Percentiles rank a stretch among this genome's conserved stretches.
Conservation (phyloP, 2,329 filamentous ascomycete genomes). For the Grosmannia penicillata region DNA sequence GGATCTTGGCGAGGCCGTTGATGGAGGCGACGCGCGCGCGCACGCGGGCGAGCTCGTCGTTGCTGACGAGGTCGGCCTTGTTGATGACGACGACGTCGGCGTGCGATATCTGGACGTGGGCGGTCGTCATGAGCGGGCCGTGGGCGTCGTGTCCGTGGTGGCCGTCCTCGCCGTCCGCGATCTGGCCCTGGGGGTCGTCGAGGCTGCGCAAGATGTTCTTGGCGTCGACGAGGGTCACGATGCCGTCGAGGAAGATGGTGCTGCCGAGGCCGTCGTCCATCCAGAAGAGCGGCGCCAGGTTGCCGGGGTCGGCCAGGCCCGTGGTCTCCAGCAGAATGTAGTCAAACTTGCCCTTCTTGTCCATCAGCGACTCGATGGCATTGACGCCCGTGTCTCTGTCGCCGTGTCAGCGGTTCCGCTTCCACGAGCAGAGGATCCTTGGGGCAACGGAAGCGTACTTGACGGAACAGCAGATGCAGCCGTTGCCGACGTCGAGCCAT, state of each 20-base stretch:
- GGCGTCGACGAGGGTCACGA: slow-evolving; percentile 89
- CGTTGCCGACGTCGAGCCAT: slow-evolving; percentile 93
- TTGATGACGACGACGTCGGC: slow-evolving; percentile 93
- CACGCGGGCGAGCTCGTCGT: slow-evolving; percentile 54
- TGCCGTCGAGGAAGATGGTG: slow-evolving; percentile 91
- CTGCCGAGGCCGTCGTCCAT: slow-evolving; percentile 90
- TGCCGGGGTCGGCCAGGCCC: slow-evolving; percentile 86
- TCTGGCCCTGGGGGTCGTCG: slow-evolving; percentile 50
- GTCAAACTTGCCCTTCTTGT: slow-evolving; percentile 83
- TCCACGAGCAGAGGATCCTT: too few species aligned
- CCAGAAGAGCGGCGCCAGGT: slow-evolving; percentile 94
- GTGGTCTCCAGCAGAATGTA: slow-evolving; percentile 97
- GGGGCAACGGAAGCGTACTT: slow-evolving; percentile 61
- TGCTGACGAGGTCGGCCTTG: slow-evolving; percentile 72
- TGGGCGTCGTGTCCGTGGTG: slow-evolving; percentile 31
- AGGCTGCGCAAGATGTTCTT: slow-evolving; percentile 78
- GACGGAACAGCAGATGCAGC: slow-evolving; percentile 94
- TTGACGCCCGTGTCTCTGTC: slow-evolving; percentile 75
- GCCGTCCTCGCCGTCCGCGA: slow-evolving; percentile 34
- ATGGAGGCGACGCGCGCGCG: slow-evolving; percentile 63
- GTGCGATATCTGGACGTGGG: slow-evolving; percentile 92
- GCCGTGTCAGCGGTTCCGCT: not conserved
- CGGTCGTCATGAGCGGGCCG: slow-evolving; percentile 69
- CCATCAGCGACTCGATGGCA: slow-evolving; percentile 92
- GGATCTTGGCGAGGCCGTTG: slow-evolving; percentile 75